Evolutionary conservation across 306 rosid species (phyloP).

Genomic region (Trifolium dubium): DNA sequence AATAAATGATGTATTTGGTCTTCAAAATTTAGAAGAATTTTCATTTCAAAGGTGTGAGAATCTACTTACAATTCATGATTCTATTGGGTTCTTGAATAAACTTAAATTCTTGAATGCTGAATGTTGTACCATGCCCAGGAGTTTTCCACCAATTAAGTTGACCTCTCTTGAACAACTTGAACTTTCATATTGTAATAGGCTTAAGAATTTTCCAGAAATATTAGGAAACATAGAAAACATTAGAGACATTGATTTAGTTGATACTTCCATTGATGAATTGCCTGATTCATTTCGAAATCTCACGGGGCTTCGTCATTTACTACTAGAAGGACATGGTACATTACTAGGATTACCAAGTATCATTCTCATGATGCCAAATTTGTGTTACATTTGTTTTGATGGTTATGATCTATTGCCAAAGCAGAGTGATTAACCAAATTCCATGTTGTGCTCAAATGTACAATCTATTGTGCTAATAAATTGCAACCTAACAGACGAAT

Average conservation of each 20-base stretch:
- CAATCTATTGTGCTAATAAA: background rate
- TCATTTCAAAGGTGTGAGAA: no score
- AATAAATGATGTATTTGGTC: no score
- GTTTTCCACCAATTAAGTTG: no score
- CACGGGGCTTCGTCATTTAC: background rate
- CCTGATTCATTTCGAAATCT: background rate
- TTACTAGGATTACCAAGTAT: background rate
- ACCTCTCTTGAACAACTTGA: no score
- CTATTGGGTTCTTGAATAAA: no score
- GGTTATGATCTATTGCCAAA: background rate
- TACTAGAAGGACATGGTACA: background rate
- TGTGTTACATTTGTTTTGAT: background rate
- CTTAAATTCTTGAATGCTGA: no score
- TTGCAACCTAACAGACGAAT: background rate
- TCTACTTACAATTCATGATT: no score
- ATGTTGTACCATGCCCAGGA: no score
- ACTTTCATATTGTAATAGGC: background rate
- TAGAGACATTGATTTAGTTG: background rate
- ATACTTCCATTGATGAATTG: background rate
- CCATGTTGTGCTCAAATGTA: background rate
- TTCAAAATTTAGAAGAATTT: no score
- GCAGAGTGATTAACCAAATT: background rate
- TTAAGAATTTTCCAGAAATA: background rate
- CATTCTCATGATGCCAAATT: background rate
- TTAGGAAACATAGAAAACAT: background rate